Evolutionary conservation across 2,329 filamentous ascomycete genomes (phyloP), one percentile per base, ranked within the genome.

Genomic region (Parasarocladium wereldwijsianum): DNA sequence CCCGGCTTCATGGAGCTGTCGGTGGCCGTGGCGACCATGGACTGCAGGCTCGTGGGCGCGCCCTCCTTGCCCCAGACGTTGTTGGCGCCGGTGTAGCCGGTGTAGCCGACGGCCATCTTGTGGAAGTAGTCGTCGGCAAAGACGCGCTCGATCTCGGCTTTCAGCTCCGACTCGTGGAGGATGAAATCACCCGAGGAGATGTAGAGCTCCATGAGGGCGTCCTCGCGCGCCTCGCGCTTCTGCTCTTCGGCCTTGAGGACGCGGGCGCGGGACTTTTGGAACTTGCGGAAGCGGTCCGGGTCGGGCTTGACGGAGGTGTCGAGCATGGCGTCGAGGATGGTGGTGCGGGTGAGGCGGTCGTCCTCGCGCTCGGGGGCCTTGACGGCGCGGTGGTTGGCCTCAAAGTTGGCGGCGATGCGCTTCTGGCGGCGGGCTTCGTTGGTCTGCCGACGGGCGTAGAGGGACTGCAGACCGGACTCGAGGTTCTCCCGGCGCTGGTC

Each of bases 131-230:
- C 64, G 16, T 74, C 70, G 11, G 71, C 66, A 55, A 94, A 98
- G n/a, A 77, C 64, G 38, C 64, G 57, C 14, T 92, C 78, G 33
- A 94, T 76, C 39, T 74, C 68, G 11, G 62, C 61, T 41, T 80
- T 68, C 19, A 98, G 67, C 50, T 93, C 77, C 29, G 66, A 58
- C 50, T 93, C 85, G 15, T 68, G 76, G 12, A 84, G 76, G 47
- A 98, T 94, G 57, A 96, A 98, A 22, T 71, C 62, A 16, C 79
- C 70, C 5, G 90, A 85, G 42, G 85, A 80, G 58, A 90, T 80
- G 57, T 98, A 98, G 9, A 98, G 67, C 34, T 82, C 75, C 54
- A 93, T 83, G 17, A 98, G 57, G 11, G 76, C 68, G 40, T 87
- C 72, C 36, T 70, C 64, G 29, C 79, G 70, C 31, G 65, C 62